These are phyloP conservation scores for Diaporthe capsici DNA, from an alignment of 2,329 filamentous ascomycete genomes.

Conservation along the genomic window DNA sequence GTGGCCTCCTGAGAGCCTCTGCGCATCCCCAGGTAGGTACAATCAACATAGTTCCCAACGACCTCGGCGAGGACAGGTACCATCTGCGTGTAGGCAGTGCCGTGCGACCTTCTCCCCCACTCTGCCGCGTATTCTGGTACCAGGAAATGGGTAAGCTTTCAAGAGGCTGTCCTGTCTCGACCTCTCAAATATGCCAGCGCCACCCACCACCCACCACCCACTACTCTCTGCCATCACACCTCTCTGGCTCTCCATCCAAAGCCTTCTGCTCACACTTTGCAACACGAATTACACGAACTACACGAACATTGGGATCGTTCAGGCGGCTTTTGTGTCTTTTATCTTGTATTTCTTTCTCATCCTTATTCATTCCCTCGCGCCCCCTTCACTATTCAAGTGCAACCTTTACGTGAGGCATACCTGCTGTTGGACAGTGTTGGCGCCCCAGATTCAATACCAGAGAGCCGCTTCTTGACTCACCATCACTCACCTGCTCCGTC, in stretches of 20 bases:
- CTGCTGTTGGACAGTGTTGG: not conserved
- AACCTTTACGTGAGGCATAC: not conserved
- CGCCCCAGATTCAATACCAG: not conserved
- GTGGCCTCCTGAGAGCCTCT: not conserved
- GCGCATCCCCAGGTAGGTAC: not conserved
- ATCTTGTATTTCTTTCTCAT: not conserved
- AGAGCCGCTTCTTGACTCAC: not conserved
- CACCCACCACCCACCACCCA: slow-evolving; percentile 5
- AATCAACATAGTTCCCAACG: not conserved
- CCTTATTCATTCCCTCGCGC: too few relatives aligned
- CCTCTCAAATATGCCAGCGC: slow-evolving; percentile 1
- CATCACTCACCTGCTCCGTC: not conserved
- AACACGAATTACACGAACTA: not conserved
- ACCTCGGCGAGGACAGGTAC: not conserved
- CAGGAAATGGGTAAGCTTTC: not conserved
- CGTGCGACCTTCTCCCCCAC: slow-evolving; percentile 2
- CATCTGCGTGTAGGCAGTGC: not conserved
- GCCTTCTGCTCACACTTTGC: not conserved
- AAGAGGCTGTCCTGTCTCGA: not conserved
- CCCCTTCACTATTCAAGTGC: not conserved
- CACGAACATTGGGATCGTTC: not conserved
- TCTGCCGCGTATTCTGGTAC: not conserved
- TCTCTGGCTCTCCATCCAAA: not conserved
- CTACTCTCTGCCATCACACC: not conserved
- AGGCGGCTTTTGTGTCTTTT: not conserved